Evolutionary conservation across 2,329 filamentous ascomycete species (phyloP), one percentile per base, ranked within the genome.

Genomic region (Colletotrichum chrysophilum): DNA sequence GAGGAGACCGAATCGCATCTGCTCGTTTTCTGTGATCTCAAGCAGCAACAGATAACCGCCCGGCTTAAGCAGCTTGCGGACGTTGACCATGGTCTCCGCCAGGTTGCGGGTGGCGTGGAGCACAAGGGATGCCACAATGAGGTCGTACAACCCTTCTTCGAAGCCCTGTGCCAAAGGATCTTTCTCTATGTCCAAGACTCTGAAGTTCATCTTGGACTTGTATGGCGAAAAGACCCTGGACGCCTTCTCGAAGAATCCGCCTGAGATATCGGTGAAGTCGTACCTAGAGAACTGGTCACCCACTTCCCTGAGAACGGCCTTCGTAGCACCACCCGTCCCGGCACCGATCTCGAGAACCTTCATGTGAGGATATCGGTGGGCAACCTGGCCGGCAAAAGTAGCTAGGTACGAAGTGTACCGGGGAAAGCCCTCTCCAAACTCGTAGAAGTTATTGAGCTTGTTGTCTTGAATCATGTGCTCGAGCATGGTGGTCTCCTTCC

Each of bases 291-390:
- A 75, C n/a, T 38, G 30, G 2, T 65, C 62, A 26, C 71, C 73
- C 3, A 79, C 24, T 7, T 67, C 61, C 7, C 70, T 30, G 67
- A 79, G 26, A 52, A 78, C 9, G n/a, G 43, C 32, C 28, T 69
- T 71, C 58, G 58, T 71, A 26, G n/a, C 70, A 38, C 82, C 83
- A 3, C 86, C 88, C 2, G 85, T 88, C 0, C 87, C 87, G 12
- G 85, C 87, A 21, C 87, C 86, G 18, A 86, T 79, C 71, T 82
- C 81, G 2, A 88, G 79, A 43, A 78, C 38, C 14, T 73, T 65
- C 71, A 78, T 68, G 7, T 70, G 64, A 4, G 77, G 77, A 62
- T 75, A 66, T 4, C 69, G 62, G 36, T 76, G 71, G 16, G 52
- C 65, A 7, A 78, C 30, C n/a, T 78, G 76, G 4, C 12, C 21